These are phyloP conservation scores for Blepharisma stoltei DNA, from an alignment of 73 alveolate species.

Conservation along the genomic window DNA sequence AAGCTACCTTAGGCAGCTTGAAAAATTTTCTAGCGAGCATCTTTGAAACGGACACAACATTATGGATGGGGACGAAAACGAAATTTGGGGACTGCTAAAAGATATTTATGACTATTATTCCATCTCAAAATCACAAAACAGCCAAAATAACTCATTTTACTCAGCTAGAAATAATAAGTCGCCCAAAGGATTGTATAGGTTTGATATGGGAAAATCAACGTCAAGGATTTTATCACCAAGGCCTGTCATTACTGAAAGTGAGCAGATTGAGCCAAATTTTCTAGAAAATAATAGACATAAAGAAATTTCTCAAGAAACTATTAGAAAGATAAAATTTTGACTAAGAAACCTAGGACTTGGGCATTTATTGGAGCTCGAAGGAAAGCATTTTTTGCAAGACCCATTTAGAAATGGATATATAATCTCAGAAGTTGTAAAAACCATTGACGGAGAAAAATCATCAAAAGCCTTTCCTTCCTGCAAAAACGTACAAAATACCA, in stretches of 20 bases:
- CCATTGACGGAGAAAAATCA: not conserved
- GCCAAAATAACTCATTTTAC: too few relatives aligned
- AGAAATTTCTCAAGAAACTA: too few relatives aligned
- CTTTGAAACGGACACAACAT: conserved; percentile 49
- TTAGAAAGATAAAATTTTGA: not conserved
- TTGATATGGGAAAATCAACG: too few relatives aligned
- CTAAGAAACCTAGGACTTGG: not conserved
- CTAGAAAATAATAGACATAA: too few relatives aligned
- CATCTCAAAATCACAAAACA: conserved; percentile 32
- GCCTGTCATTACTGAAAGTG: too few relatives aligned
- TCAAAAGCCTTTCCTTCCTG: not conserved
- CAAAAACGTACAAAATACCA: too few relatives aligned
- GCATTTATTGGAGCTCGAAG: not conserved
- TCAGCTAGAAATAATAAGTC: too few relatives aligned
- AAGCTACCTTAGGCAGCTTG: conserved; percentile 48
- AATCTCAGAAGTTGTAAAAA: not conserved
- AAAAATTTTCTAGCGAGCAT: conserved; percentile 47
- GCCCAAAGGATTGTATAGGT: too few relatives aligned
- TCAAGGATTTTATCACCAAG: too few relatives aligned
- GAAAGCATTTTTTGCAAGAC: conserved; percentile 15
- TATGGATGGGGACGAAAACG: conserved; percentile 61
- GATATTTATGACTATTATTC: conserved; percentile 61
- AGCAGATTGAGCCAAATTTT: too few relatives aligned
- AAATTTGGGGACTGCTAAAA: conserved; percentile 62
- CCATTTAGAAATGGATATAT: conserved; percentile 10